phyloP scores from a whole-genome alignment of 495 filamentous ascomycete species.

The Viridothelium virens region DNA sequence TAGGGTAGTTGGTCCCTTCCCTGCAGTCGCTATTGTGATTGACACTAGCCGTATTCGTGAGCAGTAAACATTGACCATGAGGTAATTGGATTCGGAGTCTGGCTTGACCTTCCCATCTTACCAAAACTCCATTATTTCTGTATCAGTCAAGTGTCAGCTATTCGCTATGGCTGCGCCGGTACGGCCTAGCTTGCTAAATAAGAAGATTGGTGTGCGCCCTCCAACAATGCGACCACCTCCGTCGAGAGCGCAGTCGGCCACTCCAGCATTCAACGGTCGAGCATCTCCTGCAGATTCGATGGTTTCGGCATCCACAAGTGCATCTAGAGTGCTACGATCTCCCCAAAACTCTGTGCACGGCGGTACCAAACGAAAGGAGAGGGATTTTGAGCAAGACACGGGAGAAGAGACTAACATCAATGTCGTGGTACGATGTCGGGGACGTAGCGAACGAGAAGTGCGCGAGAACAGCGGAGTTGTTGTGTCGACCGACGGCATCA shows the following conservation, averaged over 20 bases:
- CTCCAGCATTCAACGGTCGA: constrained; percentile 39
- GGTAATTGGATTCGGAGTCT: neutral
- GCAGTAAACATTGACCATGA: constrained; percentile 1
- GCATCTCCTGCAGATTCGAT: constrained; percentile 59
- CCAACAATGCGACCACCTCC: constrained; percentile 42
- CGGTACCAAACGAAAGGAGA: constrained; percentile 68
- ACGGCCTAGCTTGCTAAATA: constrained; percentile 47
- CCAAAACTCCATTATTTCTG: neutral
- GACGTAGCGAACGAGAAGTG: constrained; percentile 84
- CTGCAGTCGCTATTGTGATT: neutral
- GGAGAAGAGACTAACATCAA: constrained; percentile 91
- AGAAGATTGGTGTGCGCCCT: constrained; percentile 50
- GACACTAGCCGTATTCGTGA: constrained; percentile 5
- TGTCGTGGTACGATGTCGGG: constrained; percentile 90
- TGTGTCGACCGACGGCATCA: constrained; percentile 75
- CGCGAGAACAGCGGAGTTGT: constrained; percentile 89
- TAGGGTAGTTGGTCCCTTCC: neutral
- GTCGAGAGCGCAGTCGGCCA: constrained; percentile 41
- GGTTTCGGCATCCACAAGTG: constrained; percentile 44
- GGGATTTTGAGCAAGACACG: constrained; percentile 66
- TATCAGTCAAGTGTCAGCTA: constrained; percentile 5
- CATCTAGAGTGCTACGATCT: constrained; percentile 39
- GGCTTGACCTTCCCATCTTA: constrained; percentile 10
- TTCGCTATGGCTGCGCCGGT: constrained; percentile 47
- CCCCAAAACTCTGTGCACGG: constrained; percentile 39